Evolutionary conservation across 1,284 basidiomycete species (phyloP).

Genomic region (Stereum hirsutum): DNA sequence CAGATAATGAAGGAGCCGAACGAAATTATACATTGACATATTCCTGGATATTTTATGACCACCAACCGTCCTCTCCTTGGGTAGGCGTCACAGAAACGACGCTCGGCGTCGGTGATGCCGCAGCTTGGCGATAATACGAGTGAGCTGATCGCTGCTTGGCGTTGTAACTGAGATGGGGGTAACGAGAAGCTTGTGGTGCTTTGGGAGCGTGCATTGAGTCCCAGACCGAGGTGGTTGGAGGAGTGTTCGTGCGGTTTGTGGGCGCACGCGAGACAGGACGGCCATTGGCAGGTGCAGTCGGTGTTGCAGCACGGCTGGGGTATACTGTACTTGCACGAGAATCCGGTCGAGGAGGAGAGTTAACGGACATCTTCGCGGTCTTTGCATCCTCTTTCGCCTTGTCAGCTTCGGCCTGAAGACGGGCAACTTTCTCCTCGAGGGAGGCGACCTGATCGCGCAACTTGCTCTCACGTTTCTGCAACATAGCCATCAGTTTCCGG

Average conservation of each 20-base stretch:
- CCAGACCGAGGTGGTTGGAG: slow-evolving; percentile 50
- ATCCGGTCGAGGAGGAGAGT: slow-evolving; percentile 48
- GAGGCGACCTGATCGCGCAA: slow-evolving; percentile 54
- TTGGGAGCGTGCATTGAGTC: slow-evolving; percentile 69
- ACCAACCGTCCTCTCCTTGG: slow-evolving; percentile 69
- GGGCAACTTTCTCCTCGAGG: slow-evolving; percentile 54
- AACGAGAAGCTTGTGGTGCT: slow-evolving; percentile 15
- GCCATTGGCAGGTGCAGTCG: slow-evolving; percentile 20
- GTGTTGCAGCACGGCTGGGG: slow-evolving; percentile 32
- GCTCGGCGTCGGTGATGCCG: slow-evolving; percentile 66
- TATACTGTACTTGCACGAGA: slow-evolving; percentile 62
- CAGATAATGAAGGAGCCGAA: too few relatives aligned
- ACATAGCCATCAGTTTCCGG: too few relatives aligned
- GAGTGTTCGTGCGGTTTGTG: slow-evolving; percentile 31
- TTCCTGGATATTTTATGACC: slow-evolving; percentile 30
- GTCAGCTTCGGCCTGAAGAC: slow-evolving; percentile 51
- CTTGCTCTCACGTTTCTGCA: slow-evolving; percentile 63
- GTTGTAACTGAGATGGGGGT: slow-evolving; percentile 25
- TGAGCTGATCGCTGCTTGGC: slow-evolving; percentile 21
- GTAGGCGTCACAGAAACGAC: slow-evolving; percentile 63
- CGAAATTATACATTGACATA: neutral
- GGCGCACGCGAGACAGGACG: slow-evolving; percentile 14
- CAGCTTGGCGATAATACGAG: slow-evolving; percentile 20
- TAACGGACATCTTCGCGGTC: too few relatives aligned
- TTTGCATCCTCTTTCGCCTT: slow-evolving; percentile 34